Percentiles rank a stretch among this genome's conserved stretches.
Evolutionary conservation across 768 basidiomycete genomes (phyloP).

Genomic region (Cystobasidiopsis lactophilus): DNA sequence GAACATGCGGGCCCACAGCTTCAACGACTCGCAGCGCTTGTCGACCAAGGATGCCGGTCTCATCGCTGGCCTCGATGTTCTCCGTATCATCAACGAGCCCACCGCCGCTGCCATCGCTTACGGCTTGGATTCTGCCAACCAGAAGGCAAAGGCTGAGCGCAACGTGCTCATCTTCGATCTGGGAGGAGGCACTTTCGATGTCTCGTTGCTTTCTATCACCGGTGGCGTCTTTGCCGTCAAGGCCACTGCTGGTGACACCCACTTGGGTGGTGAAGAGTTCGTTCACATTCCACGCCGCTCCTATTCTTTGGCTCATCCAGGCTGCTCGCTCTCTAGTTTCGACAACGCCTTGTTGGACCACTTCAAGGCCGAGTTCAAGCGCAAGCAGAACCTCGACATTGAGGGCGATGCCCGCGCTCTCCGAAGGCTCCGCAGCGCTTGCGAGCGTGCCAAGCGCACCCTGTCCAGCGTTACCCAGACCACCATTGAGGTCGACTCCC

Average conservation of each 20-base stretch:
- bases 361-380: conserved; percentile 99
- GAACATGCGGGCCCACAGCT: conserved; percentile 25
- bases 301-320: too few relatives aligned
- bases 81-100: conserved; percentile 99
- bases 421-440: conserved; percentile 83
- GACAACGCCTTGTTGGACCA: conserved; percentile 94
- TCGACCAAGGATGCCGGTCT: conserved; percentile 98
- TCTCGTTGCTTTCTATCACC: conserved; percentile 88
- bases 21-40: conserved; percentile 98
- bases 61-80: conserved; percentile 93
- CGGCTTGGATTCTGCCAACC: conserved; percentile 43
- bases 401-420: conserved; percentile 91
- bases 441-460: conserved; percentile 98
- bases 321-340: too few relatives aligned
- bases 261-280: conserved; percentile 98
- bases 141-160: conserved; percentile 81
- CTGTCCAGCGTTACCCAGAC: conserved; percentile 90
- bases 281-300: too few relatives aligned
- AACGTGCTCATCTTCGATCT: conserved; percentile 99
- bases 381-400: conserved; percentile 89
- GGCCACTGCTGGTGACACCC: conserved; percentile 97
- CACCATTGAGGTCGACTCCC: conserved; percentile 96
- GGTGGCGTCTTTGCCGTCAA: conserved; percentile 98
- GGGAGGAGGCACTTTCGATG: conserved; percentile 99
- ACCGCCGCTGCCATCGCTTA: conserved; percentile 94